phyloP scores from a whole-genome alignment of 768 basidiomycete species.

The Termitomyces sp. region DNA sequence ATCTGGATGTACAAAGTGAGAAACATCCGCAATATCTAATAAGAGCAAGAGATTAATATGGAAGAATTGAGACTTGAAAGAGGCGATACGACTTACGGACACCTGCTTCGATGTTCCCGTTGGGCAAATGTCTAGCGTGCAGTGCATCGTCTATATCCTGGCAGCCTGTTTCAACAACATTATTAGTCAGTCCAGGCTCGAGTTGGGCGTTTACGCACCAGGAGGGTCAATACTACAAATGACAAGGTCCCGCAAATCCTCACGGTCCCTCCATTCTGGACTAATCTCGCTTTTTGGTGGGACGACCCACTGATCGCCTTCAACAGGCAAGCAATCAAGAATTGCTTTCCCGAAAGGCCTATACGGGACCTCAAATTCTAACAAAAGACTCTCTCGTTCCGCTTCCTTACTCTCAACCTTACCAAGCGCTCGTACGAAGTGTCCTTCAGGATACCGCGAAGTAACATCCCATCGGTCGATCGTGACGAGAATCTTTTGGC shows the following conservation, averaged over 20 bases:
- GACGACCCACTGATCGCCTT: conserved; percentile 92
- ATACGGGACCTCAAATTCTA: conserved; percentile 96
- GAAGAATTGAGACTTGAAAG: not conserved
- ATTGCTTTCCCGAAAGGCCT: conserved; percentile 96
- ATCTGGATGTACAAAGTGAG: conserved; percentile 89
- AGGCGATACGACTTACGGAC: conserved; percentile 71
- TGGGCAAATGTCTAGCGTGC: conserved; percentile 81
- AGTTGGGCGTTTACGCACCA: conserved; percentile 33
- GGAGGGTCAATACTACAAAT: conserved; percentile 98
- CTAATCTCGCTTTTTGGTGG: conserved; percentile 56
- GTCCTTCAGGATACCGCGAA: conserved; percentile 93
- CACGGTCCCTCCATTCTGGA: conserved; percentile 70
- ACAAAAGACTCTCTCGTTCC: conserved; percentile 86
- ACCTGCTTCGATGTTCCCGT: conserved; percentile 94
- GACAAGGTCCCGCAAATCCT: conserved; percentile 79
- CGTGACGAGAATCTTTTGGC: conserved; percentile 93
- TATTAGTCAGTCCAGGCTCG: not conserved
- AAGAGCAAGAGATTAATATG: not conserved
- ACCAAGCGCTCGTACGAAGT: conserved; percentile 91
- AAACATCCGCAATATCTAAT: conserved; percentile 96
- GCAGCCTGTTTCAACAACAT: conserved; percentile 50
- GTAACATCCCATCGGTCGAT: conserved; percentile 89
- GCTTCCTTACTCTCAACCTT: conserved; percentile 92
- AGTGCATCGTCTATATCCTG: conserved; percentile 98
- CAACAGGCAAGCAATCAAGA: conserved; percentile 79